Base-by-base conservation (phyloP, 768 basidiomycete species). In the Psilocybe subaeruginosa region DNA sequence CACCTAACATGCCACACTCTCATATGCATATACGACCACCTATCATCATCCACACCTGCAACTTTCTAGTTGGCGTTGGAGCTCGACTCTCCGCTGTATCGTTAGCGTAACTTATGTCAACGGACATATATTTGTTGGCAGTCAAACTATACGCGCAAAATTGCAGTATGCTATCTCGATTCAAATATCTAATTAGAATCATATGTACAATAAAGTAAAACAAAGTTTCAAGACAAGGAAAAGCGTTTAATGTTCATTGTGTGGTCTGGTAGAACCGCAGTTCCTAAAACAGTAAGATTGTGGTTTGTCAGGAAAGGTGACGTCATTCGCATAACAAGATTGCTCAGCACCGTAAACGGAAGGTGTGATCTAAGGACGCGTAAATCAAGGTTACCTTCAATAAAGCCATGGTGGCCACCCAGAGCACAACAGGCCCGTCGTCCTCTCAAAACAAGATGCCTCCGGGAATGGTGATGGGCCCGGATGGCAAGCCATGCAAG, bases 401-500 rank as follows among this genome's bases (percentile, higher is more conserved):
- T 23, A 23, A 23, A 23, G 23, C 23, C 23, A 23, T 37, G 19
- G 33, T 27, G 5, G 17, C 46, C 29, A 48, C 56, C 29, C 45
- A 33, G 17, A 56, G 50, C 56, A 11, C 50, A 31, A 8, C 41
- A 27, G 43, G 60, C 16, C 6, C 56, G 16, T 46, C 58, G 3
- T 30, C 59, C 8, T 56, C 63, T 7, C 46, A 61, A 48, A 19
- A 45, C 17, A 64, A 65, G 43, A 64, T 90, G 30, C 90, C 92
- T 0, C 90, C 92, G 6, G 94, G 93, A 2, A 88, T 94, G 82
- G 85, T 96, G 58, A 77, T 99, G 65, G 95, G 93, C 1, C 91
- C 93, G 11, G 93, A 98, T 64, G 96, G 97, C 17, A 97, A 95
- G 73, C 94, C 93, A 0, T 98, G 97, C 82, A 97, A 94, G 77